Conservation (phyloP, 1,139 yeast species). For the Lodderomyces orthopsilosis region DNA sequence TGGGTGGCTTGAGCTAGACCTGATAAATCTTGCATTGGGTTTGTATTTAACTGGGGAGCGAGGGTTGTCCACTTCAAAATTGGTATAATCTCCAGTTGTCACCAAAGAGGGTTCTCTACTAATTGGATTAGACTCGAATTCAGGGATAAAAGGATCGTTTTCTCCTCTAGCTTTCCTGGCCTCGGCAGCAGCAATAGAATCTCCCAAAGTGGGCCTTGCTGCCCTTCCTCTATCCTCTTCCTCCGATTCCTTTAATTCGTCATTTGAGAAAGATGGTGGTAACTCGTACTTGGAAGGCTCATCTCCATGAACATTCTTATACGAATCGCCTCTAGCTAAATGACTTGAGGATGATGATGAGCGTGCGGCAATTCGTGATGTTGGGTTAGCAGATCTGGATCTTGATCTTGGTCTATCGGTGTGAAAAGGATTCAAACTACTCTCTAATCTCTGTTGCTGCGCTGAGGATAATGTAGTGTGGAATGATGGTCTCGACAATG, state of each 20-base stretch:
- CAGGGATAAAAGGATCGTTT: slow-evolving; percentile 9
- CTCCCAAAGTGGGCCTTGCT: slow-evolving; percentile 50
- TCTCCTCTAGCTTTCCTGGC: slow-evolving; percentile 38
- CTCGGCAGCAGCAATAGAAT: slow-evolving; percentile 46
- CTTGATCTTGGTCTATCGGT: slow-evolving; percentile 34
- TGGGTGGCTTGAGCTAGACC: slow-evolving; percentile 1
- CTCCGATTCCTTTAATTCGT: slow-evolving; percentile 24
- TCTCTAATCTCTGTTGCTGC: slow-evolving; percentile 13
- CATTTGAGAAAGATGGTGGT: slow-evolving; percentile 37
- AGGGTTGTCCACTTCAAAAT: slow-evolving; percentile 45
- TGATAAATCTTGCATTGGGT: slow-evolving; percentile 5
- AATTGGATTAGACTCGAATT: slow-evolving; percentile 14
- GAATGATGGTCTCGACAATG: slow-evolving; percentile 2
- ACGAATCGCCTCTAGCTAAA: slow-evolving; percentile 66
- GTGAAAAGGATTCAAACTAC: slow-evolving; percentile 41
- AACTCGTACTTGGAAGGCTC: slow-evolving; percentile 44
- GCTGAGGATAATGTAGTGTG: slow-evolving; percentile 5
- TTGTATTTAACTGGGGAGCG: slow-evolving; percentile 56
- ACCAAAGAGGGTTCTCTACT: slow-evolving; percentile 43
- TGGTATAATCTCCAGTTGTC: slow-evolving; percentile 50
- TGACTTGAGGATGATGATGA: slow-evolving; percentile 44
- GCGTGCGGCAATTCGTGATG: slow-evolving; percentile 21
- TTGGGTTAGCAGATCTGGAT: slow-evolving; percentile 29
- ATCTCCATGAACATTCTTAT: slow-evolving; percentile 45
- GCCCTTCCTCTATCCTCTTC: slow-evolving; percentile 43